phyloP scores from a whole-genome alignment of 176 grass and related monocot species.

The Avena eriantha region DNA sequence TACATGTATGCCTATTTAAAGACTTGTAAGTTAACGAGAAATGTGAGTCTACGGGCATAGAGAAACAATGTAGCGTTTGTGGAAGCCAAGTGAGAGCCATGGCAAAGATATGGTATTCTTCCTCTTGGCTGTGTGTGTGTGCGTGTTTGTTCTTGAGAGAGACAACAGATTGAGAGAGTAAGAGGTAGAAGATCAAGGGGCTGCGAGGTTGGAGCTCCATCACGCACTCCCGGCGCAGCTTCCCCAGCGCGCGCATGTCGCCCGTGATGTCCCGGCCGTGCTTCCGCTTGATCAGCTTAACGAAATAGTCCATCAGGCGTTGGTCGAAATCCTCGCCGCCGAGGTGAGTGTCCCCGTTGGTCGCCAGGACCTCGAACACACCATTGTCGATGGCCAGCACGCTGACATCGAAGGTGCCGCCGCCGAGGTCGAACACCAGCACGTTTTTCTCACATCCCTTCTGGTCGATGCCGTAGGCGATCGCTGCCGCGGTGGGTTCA shows the following conservation, averaged over 20 bases:
- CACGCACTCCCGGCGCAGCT: neutral
- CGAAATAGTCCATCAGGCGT: constrained; percentile 7
- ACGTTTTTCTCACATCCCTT: constrained; percentile 36
- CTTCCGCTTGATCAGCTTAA: constrained; percentile 17
- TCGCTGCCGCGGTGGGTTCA: constrained; percentile 80
- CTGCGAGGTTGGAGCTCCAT: too few relatives aligned
- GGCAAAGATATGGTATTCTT: too few relatives aligned
- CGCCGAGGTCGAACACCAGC: constrained; percentile 1
- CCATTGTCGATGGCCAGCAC: constrained; percentile 24
- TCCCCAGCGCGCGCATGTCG: constrained; percentile 18
- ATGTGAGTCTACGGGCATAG: too few relatives aligned
- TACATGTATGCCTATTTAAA: too few relatives aligned
- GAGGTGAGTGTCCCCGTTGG: constrained; percentile 18
- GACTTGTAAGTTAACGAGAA: too few relatives aligned
- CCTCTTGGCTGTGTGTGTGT: too few relatives aligned
- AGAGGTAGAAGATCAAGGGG: too few relatives aligned
- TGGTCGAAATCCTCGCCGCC: constrained; percentile 15
- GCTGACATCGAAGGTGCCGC: constrained; percentile 14
- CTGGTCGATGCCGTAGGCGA: constrained; percentile 87
- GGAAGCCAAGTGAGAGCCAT: too few relatives aligned
- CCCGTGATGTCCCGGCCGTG: constrained; percentile 16
- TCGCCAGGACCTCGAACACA: constrained; percentile 8
- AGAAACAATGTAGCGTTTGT: too few relatives aligned
- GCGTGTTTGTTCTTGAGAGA: too few relatives aligned
- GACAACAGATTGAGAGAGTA: too few relatives aligned